Percentiles rank a stretch among this genome's conserved stretches.
phyloP scores from a whole-genome alignment of 805 yeast genomes.

The Blastobotrys muscicola region DNA sequence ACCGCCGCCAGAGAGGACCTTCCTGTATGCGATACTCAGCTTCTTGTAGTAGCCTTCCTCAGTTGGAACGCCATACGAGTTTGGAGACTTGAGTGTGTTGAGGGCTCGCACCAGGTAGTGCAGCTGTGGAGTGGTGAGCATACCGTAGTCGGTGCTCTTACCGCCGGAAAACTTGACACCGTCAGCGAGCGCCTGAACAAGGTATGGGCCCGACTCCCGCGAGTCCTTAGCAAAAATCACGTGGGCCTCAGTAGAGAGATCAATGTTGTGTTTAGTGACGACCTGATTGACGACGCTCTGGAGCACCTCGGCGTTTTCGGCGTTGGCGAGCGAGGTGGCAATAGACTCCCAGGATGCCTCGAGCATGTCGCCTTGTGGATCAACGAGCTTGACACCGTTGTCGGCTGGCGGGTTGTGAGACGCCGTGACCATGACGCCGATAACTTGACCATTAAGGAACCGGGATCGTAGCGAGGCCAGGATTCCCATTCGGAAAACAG shows the following conservation, averaged over 20 bases:
- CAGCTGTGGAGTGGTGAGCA: constrained; percentile 87
- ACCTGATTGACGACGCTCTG: constrained; percentile 31
- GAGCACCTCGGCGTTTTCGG: constrained; percentile 39
- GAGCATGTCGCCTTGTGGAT: constrained; percentile 87
- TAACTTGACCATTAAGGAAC: constrained; percentile 50
- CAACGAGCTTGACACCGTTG: constrained; percentile 89
- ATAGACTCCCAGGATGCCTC: constrained; percentile 72
- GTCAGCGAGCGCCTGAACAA: constrained; percentile 48
- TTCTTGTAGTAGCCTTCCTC: constrained; percentile 65
- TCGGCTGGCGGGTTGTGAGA: constrained; percentile 90
- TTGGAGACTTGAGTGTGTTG: constrained; percentile 42
- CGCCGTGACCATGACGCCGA: constrained; percentile 97
- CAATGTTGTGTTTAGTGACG: constrained; percentile 36
- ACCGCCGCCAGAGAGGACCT: constrained; percentile 27
- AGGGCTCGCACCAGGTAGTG: constrained; percentile 72
- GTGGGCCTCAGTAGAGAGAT: constrained; percentile 33
- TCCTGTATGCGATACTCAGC: constrained; percentile 43
- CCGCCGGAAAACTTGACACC: constrained; percentile 47
- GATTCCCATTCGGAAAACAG: constrained; percentile 74
- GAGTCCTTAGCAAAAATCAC: constrained; percentile 81
- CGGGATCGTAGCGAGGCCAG: constrained; percentile 79
- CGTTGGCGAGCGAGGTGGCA: constrained; percentile 76
- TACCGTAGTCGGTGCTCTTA: constrained; percentile 45
- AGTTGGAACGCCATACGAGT: constrained; percentile 48
- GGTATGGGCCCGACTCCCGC: constrained; percentile 68